Evolutionary conservation across 495 filamentous ascomycete species (phyloP).

Genomic region (Hypoxylon crocopeplum): DNA sequence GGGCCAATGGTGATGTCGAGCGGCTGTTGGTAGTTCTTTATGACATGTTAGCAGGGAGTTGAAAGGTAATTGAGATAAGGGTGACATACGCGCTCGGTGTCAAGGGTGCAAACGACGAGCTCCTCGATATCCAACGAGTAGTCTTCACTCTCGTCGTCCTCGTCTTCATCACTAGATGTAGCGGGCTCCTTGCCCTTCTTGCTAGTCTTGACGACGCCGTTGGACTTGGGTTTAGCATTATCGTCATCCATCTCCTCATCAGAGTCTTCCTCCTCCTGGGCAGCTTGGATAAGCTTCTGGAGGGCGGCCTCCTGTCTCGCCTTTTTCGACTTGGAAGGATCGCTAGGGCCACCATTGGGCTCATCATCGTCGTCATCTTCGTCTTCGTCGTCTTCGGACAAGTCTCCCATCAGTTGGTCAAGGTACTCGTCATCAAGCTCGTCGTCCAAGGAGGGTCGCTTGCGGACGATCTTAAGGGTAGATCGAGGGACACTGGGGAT

Average conservation of each 20-base stretch:
- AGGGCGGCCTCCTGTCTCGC: constrained; percentile 72
- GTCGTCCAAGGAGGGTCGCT: constrained; percentile 64
- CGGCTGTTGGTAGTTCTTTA: constrained; percentile 90
- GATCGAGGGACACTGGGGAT: constrained; percentile 70
- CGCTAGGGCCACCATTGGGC: constrained; percentile 85
- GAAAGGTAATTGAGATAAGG: background rate
- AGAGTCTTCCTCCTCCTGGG: constrained; percentile 60
- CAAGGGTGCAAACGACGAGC: constrained; percentile 91
- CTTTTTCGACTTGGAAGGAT: constrained; percentile 86
- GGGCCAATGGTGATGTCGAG: constrained; percentile 89
- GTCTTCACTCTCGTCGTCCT: constrained; percentile 68
- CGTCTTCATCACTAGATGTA: constrained; percentile 67
- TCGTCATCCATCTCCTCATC: constrained; percentile 66
- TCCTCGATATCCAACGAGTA: constrained; percentile 66
- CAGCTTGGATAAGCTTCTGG: constrained; percentile 73
- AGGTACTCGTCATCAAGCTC: constrained; percentile 65
- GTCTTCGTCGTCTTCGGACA: constrained; percentile 56
- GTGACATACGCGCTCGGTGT: constrained; percentile 65
- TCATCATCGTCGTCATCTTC: constrained; percentile 73
- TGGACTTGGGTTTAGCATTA: constrained; percentile 66
- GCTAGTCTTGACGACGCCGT: constrained; percentile 51
- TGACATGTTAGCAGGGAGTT: constrained; percentile 40
- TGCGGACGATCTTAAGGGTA: constrained; percentile 88
- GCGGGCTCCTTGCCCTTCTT: constrained; percentile 86
- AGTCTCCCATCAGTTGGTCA: constrained; percentile 52